Conservation (phyloP, 768 basidiomycete species). For the Leucosporidium yakuticum region DNA sequence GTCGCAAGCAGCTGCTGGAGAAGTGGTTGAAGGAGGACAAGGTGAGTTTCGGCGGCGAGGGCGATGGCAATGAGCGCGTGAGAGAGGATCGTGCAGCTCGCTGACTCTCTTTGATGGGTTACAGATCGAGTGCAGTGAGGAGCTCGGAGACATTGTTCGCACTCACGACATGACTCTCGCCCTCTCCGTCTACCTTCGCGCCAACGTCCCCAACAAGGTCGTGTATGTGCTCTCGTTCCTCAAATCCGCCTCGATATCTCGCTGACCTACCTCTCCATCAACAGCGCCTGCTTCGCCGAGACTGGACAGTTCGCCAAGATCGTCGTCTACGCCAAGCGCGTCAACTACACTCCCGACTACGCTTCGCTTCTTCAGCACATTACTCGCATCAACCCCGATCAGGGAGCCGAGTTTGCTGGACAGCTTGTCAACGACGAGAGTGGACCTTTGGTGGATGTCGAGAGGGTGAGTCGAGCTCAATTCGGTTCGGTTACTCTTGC, state of each 20-base stretch:
- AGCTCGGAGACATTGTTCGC: constrained; percentile 94
- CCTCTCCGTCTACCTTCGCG: constrained; percentile 91
- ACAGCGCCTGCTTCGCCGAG: constrained; percentile 94
- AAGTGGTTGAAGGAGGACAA: constrained; percentile 99
- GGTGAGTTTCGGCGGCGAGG: constrained; percentile 52
- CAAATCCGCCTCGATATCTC: background rate
- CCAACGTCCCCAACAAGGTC: constrained; percentile 97
- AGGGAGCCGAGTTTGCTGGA: constrained; percentile 95
- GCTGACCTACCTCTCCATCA: too few species aligned
- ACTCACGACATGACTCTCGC: constrained; percentile 94
- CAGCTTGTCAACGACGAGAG: constrained; percentile 88
- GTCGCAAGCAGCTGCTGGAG: constrained; percentile 91
- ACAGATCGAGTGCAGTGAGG: constrained; percentile 95
- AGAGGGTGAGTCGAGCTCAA: constrained; percentile 56
- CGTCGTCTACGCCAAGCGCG: constrained; percentile 93
- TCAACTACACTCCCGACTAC: constrained; percentile 88
- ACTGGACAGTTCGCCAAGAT: constrained; percentile 99
- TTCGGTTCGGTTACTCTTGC: background rate
- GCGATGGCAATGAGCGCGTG: constrained; percentile 72
- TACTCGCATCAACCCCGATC: constrained; percentile 93
- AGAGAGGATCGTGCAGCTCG: constrained; percentile 95
- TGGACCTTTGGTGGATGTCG: constrained; percentile 87
- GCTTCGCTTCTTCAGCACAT: constrained; percentile 86
- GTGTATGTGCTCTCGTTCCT: constrained; percentile 5
- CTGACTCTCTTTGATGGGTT: constrained; percentile 54